Conservation (phyloP, 306 rosid species). For the Dalbergia cochinchinensis region DNA sequence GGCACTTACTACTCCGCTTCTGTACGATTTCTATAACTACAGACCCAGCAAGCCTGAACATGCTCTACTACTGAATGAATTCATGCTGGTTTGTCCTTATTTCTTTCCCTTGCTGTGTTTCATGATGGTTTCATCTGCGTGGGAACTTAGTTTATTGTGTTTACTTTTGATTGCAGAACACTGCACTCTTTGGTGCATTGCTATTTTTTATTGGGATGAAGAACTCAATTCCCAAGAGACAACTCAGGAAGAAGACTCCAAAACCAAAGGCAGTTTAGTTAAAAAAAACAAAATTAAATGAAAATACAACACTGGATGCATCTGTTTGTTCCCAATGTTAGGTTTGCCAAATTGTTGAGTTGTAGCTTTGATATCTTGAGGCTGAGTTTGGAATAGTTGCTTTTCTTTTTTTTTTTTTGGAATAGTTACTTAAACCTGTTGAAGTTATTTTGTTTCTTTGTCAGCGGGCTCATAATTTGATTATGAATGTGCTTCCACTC, state of each 20-base stretch:
- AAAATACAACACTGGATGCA: constrained; percentile 35
- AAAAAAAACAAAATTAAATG: constrained; percentile 15
- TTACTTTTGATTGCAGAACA: constrained; percentile 56
- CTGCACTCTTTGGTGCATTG: constrained; percentile 80
- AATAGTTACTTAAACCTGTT: constrained; percentile 30
- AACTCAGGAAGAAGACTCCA: constrained; percentile 67
- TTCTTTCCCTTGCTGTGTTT: constrained; percentile 9
- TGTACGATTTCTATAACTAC: constrained; percentile 79
- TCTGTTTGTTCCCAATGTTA: constrained; percentile 4
- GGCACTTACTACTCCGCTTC: constrained; percentile 67
- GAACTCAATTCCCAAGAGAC: constrained; percentile 71
- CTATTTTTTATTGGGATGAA: constrained; percentile 85
- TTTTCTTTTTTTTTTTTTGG: constrained; percentile 1
- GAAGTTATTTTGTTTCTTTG: constrained; percentile 26
- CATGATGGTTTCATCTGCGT: not conserved
- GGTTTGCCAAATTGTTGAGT: constrained; percentile 22
- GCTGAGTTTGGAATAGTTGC: constrained; percentile 43
- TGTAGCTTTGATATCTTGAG: constrained; percentile 34
- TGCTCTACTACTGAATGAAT: constrained; percentile 57
- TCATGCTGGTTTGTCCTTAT: constrained; percentile 70
- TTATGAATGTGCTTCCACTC: constrained; percentile 22
- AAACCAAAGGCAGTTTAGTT: constrained; percentile 67
- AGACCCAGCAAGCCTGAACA: constrained; percentile 49
- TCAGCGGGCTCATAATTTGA: constrained; percentile 29
- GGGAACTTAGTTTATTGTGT: constrained; percentile 26